Percentiles rank a stretch among this genome's conserved stretches.
phyloP scores from a whole-genome alignment of 768 basidiomycete species.

The Amyloporia xantha region DNA sequence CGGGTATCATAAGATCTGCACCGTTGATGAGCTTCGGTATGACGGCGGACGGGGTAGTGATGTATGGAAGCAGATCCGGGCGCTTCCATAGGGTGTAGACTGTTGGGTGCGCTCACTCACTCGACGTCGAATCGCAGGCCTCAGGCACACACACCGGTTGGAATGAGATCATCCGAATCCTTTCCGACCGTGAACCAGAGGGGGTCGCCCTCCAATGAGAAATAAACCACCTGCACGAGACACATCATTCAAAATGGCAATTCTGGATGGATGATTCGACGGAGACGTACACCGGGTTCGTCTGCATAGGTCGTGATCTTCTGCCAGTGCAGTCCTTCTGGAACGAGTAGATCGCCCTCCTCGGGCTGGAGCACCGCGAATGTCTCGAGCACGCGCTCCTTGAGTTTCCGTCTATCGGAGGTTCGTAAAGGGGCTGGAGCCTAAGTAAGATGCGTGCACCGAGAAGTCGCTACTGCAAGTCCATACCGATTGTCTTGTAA shows the following conservation, averaged over 20 bases:
- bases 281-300: constrained; percentile 63
- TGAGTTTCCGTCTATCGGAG: constrained; percentile 70
- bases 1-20: constrained; percentile 88
- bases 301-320: constrained; percentile 62
- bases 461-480: not conserved
- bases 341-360: constrained; percentile 63
- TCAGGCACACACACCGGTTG: constrained; percentile 52
- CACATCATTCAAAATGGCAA: not conserved
- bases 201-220: constrained; percentile 61
- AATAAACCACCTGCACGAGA: constrained; percentile 47
- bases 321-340: constrained; percentile 61
- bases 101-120: constrained; percentile 12
- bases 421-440: constrained; percentile 53
- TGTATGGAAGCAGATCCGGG: constrained; percentile 54
- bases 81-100: constrained; percentile 80
- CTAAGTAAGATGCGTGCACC: not conserved
- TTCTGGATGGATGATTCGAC: constrained; percentile 2
- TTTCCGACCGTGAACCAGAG: constrained; percentile 76
- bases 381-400: constrained; percentile 44
- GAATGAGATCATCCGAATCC: constrained; percentile 59
- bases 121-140: not conserved
- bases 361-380: constrained; percentile 44
- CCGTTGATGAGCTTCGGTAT: constrained; percentile 67
- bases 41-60: constrained; percentile 68
- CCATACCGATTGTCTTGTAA: constrained; percentile 56